phyloP scores from a whole-genome alignment of 768 basidiomycete genomes.

The Rhodocollybia butyracea region DNA sequence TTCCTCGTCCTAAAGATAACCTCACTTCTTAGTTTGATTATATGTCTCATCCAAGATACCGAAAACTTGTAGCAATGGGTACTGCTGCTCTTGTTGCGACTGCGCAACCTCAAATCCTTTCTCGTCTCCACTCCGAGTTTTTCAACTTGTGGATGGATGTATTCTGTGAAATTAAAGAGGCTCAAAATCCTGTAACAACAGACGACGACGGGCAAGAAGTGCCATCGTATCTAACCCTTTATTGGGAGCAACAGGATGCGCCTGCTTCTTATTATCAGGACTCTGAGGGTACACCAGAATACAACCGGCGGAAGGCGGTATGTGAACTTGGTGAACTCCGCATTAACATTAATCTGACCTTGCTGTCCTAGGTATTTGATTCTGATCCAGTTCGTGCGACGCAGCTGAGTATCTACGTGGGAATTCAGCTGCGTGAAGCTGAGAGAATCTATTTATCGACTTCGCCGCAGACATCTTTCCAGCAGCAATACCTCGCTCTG shows the following conservation, averaged over 20 bases:
- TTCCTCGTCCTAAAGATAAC: background rate
- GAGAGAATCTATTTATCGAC: too few species aligned
- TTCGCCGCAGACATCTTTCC: too few species aligned
- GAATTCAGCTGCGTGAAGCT: constrained; percentile 57
- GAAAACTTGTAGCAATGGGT: constrained; percentile 84
- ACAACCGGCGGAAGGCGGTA: constrained; percentile 71
- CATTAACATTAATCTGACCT: background rate
- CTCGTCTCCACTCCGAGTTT: constrained; percentile 68
- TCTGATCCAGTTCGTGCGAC: constrained; percentile 69
- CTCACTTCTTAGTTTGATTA: constrained; percentile 69
- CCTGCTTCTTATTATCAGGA: constrained; percentile 57
- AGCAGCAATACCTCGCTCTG: constrained; percentile 54
- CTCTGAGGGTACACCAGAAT: constrained; percentile 72
- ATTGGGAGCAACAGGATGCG: constrained; percentile 68
- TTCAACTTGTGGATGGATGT: constrained; percentile 90
- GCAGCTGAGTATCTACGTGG: constrained; percentile 61
- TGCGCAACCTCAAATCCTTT: constrained; percentile 67
- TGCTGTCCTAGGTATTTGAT: constrained; percentile 52
- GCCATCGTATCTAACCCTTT: constrained; percentile 35
- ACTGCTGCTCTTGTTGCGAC: constrained; percentile 76
- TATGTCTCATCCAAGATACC: constrained; percentile 80
- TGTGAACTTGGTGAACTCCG: constrained; percentile 16
- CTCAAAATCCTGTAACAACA: constrained; percentile 32
- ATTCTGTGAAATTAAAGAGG: constrained; percentile 82
- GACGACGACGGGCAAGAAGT: constrained; percentile 35